phyloP scores from a whole-genome alignment of 192 early-diverging fungal genomes.

The Backusella westeae region DNA sequence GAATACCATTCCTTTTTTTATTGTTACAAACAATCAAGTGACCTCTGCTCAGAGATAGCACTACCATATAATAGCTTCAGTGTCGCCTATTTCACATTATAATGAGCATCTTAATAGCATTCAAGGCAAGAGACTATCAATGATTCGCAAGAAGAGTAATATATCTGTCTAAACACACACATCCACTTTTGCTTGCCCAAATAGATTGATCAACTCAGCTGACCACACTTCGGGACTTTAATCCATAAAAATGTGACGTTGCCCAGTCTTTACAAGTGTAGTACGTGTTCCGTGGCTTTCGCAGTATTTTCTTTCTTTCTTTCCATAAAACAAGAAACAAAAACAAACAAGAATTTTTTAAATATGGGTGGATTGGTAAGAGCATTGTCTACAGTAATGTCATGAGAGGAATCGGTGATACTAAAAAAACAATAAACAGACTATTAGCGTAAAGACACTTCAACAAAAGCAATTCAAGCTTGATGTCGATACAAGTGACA shows the following conservation, averaged over 20 bases:
- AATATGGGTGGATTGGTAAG: constrained; percentile 13
- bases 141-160: background rate
- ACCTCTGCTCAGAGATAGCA: background rate
- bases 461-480: constrained; percentile 81
- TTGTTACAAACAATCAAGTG: background rate
- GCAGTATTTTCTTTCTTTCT: background rate
- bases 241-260: background rate
- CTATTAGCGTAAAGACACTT: constrained; percentile 89
- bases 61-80: background rate
- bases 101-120: background rate
- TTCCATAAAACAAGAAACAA: constrained; percentile 1
- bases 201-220: background rate
- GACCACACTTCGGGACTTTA: background rate
- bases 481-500: constrained; percentile 70
- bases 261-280: background rate
- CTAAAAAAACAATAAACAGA: constrained; percentile 36
- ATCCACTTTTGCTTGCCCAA: background rate
- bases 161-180: background rate
- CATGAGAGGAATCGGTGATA: background rate
- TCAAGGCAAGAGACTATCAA: background rate
- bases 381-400: too few species aligned
- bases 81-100: background rate
- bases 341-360: background rate
- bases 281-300: constrained; percentile 5
- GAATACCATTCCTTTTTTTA: background rate